A percentile compares a stretch with the other conserved stretches of the same genome.
Evolutionary conservation across 2,329 filamentous ascomycete genomes (phyloP).

Genomic region (Colletotrichum filicis): DNA sequence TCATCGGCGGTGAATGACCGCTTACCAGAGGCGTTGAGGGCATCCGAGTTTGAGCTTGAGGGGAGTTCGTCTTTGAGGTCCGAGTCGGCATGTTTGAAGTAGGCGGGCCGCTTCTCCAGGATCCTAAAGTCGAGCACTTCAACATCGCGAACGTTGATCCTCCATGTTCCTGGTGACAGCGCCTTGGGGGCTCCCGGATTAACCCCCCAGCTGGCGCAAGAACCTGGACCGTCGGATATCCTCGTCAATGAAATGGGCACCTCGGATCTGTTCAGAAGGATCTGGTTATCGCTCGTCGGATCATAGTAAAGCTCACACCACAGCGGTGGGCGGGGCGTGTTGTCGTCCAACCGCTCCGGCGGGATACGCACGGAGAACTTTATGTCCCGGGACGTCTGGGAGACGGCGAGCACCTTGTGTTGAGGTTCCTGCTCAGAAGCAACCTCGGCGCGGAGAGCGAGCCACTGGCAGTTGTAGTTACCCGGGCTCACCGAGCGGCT

Average conservation of each 20-base stretch:
- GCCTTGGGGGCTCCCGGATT: conserved; percentile 57
- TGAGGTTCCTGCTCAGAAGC: conserved; percentile 60
- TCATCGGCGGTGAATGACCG: conserved; percentile 59
- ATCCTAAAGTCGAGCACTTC: conserved; percentile 69
- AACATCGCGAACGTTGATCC: conserved; percentile 60
- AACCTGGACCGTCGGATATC: conserved; percentile 51
- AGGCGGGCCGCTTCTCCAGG: conserved; percentile 63
- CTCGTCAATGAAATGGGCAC: conserved; percentile 62
- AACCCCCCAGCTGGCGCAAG: conserved; percentile 48
- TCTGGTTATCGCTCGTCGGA: conserved; percentile 67
- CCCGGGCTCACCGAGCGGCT: conserved; percentile 67
- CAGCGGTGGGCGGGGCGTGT: conserved; percentile 57
- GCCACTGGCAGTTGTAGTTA: conserved; percentile 64
- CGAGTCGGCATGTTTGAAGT: conserved; percentile 45
- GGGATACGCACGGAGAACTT: conserved; percentile 69
- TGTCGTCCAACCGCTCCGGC: conserved; percentile 54
- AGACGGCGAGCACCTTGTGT: conserved; percentile 68
- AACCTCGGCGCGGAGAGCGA: conserved; percentile 65
- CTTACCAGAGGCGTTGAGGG: conserved; percentile 61
- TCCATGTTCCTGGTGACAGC: conserved; percentile 66
- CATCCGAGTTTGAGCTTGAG: conserved; percentile 45
- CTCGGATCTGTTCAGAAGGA: conserved; percentile 66
- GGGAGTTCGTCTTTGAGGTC: conserved; percentile 26
- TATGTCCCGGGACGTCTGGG: conserved; percentile 69
- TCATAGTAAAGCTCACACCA: conserved; percentile 72